Evolutionary conservation across 352 stramenopile species (phyloP).

Genomic region (Phytophthora citricola): DNA sequence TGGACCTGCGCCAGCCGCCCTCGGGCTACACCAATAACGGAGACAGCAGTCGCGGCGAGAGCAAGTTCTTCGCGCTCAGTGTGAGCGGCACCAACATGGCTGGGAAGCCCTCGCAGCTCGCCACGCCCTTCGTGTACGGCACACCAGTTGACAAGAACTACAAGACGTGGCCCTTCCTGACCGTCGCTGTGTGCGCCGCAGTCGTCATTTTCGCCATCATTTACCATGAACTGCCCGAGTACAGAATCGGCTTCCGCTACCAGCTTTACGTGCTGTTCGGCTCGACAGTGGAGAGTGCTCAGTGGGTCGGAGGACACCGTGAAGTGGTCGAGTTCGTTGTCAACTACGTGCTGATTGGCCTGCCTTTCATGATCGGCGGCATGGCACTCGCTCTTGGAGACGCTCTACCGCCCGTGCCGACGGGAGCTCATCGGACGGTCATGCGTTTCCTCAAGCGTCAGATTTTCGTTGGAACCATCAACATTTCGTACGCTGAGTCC

Average conservation of each 20-base stretch:
- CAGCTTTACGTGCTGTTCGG: conserved; percentile 69
- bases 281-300: conserved; percentile 46
- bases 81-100: conserved; percentile 52
- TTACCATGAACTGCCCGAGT: conserved; percentile 78
- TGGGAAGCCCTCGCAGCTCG: conserved; percentile 57
- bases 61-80: conserved; percentile 82
- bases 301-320: conserved; percentile 79
- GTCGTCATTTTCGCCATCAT: conserved; percentile 73
- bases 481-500: conserved; percentile 83
- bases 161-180: conserved; percentile 81
- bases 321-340: conserved; percentile 80
- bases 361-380: conserved; percentile 79
- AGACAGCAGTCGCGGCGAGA: conserved; percentile 51
- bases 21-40: conserved; percentile 29
- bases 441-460: conserved; percentile 87
- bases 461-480: conserved; percentile 70
- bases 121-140: conserved; percentile 77
- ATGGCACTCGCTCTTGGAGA: conserved; percentile 70
- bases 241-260: conserved; percentile 71
- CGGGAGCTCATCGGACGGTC: conserved; percentile 69
- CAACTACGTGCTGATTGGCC: conserved; percentile 71
- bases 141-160: conserved; percentile 83
- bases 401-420: conserved; percentile 73
- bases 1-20: conserved; percentile 36
- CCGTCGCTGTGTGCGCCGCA: conserved; percentile 54